Evolutionary conservation across 768 basidiomycete species (phyloP).

Genomic region (Steccherinum ochraceum): DNA sequence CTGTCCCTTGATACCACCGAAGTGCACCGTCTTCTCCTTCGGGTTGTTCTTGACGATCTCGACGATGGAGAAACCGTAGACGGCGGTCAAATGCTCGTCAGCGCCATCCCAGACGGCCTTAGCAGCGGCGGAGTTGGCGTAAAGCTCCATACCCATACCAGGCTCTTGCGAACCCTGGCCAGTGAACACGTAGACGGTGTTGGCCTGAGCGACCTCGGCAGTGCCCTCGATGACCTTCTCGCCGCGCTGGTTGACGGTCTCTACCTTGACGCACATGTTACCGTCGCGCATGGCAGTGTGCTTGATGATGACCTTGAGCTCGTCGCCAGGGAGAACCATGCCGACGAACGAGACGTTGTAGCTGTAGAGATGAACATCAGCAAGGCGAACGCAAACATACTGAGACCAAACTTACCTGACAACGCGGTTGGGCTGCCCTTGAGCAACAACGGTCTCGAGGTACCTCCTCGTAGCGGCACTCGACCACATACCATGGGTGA

Average conservation of each 20-base stretch:
- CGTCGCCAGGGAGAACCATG: constrained; percentile 91
- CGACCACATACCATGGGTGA: constrained; percentile 97
- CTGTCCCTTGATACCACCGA: constrained; percentile 98
- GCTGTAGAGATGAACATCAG: constrained; percentile 31
- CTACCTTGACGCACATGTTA: constrained; percentile 86
- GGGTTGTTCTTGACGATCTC: constrained; percentile 99
- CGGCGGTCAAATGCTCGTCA: constrained; percentile 86
- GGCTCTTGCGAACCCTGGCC: constrained; percentile 97
- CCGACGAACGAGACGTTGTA: constrained; percentile 96
- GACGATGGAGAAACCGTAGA: constrained; percentile 97
- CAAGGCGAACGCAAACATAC: constrained; percentile 2
- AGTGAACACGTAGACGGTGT: constrained; percentile 95
- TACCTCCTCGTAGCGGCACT: constrained; percentile 91
- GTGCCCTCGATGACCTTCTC: constrained; percentile 91
- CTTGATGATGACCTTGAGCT: constrained; percentile 78
- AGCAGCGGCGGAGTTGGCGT: constrained; percentile 87
- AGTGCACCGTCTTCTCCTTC: constrained; percentile 96
- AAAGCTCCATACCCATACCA: constrained; percentile 99
- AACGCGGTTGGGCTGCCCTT: constrained; percentile 89
- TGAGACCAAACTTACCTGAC: constrained; percentile 54
- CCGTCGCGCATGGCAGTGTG: constrained; percentile 92
- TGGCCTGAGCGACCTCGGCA: constrained; percentile 89
- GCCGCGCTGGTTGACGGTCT: constrained; percentile 76
- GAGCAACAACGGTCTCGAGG: constrained; percentile 89
- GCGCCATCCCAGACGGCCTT: constrained; percentile 97